phyloP scores from a whole-genome alignment of 176 grass and related monocot species.

The Chrysopogon serrulatus region DNA sequence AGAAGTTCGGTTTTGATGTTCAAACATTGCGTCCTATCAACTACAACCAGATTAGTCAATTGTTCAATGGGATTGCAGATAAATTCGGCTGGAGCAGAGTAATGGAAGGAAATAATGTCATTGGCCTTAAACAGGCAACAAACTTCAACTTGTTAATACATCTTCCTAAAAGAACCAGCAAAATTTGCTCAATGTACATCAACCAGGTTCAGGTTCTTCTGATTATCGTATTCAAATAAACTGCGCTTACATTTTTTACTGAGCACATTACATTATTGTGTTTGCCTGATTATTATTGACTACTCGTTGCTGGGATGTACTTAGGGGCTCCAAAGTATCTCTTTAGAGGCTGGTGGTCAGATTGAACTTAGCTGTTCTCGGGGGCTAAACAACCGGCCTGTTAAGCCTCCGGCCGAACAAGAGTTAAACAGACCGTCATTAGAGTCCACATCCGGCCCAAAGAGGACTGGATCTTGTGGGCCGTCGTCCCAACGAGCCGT shows the following conservation, averaged over 20 bases:
- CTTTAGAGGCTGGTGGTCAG: conserved; percentile 56
- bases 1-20: neutral
- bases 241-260: no score
- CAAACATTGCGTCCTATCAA: neutral
- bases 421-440: no score
- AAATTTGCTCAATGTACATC: no score
- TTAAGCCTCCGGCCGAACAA: no score
- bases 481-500: no score
- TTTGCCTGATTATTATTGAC: no score
- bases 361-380: conserved; percentile 70
- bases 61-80: neutral
- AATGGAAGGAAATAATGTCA: neutral
- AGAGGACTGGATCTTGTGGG: no score
- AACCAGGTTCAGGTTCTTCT: no score
- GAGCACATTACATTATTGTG: no score
- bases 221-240: no score
- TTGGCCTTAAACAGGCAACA: neutral
- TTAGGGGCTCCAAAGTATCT: conserved; percentile 58
- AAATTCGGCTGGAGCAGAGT: neutral
- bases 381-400: no score
- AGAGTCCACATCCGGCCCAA: no score
- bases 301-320: neutral
- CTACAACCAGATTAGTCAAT: neutral
- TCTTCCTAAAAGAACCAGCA: neutral
- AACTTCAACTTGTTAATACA: neutral